These are phyloP conservation scores for Tympanopsis confertula DNA, from an alignment of 2,329 filamentous ascomycete genomes.

Conservation along the genomic window DNA sequence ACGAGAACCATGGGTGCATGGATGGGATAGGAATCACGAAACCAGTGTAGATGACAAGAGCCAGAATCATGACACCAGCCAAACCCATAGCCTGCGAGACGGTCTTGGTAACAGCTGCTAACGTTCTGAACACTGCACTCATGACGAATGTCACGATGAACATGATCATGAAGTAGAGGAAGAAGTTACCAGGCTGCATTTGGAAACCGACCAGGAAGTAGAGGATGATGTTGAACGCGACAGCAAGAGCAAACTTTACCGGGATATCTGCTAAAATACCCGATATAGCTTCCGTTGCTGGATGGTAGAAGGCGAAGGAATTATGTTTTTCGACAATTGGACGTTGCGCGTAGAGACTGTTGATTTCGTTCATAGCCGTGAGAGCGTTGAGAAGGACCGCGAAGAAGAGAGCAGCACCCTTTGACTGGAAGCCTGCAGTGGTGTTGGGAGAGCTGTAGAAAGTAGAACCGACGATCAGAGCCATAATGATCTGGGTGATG, in stretches of 20 bases:
- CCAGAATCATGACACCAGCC: slow-evolving; percentile 41
- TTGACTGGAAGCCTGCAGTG: slow-evolving; percentile 38
- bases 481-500: slow-evolving; percentile 37
- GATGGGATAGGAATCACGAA: slow-evolving; percentile 37
- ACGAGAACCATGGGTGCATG: slow-evolving; percentile 64
- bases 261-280: slow-evolving; percentile 35
- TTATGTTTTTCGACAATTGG: slow-evolving; percentile 33
- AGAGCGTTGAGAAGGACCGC: slow-evolving; percentile 48
- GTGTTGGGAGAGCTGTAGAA: slow-evolving; percentile 39
- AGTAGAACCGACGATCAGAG: slow-evolving; percentile 49
- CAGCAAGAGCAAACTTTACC: slow-evolving; percentile 38
- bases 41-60: slow-evolving; percentile 48
- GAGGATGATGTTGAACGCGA: slow-evolving; percentile 40
- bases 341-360: slow-evolving; percentile 27
- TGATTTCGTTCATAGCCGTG: slow-evolving; percentile 42
- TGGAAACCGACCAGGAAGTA: slow-evolving; percentile 44
- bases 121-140: slow-evolving; percentile 65
- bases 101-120: slow-evolving; percentile 60
- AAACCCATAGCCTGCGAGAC: slow-evolving; percentile 43
- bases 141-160: slow-evolving; percentile 61
- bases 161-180: slow-evolving; percentile 63
- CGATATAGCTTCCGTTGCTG: slow-evolving; percentile 10
- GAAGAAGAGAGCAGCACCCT: slow-evolving; percentile 47
- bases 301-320: slow-evolving; percentile 20
- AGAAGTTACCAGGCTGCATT: slow-evolving; percentile 56